Conservation (phyloP, 306 rosid species). For the Hylodesmum podocarpum region DNA sequence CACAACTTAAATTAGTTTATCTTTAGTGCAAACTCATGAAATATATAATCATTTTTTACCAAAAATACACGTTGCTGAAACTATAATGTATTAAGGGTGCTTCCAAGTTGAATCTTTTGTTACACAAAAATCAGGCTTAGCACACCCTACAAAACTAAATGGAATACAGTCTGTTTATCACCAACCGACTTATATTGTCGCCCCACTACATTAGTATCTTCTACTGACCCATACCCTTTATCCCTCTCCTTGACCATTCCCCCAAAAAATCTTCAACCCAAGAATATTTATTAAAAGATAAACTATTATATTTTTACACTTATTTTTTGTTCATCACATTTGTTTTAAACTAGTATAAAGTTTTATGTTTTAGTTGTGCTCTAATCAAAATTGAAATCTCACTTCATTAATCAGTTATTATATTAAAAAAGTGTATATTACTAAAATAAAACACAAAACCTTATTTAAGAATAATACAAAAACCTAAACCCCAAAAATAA, state of each 20-base stretch:
- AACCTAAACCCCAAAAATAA: not conserved
- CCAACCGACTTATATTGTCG: constrained; percentile 31
- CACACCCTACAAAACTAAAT: constrained; percentile 38
- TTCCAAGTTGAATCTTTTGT: not conserved
- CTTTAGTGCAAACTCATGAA: constrained; percentile 11
- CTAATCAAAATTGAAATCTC: too few species aligned
- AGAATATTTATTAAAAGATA: not conserved
- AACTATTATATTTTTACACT: not conserved
- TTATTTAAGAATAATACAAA: too few species aligned
- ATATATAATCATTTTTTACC: constrained; percentile 2
- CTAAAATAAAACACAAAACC: too few species aligned
- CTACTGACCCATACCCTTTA: constrained; percentile 4
- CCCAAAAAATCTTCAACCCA: not conserved
- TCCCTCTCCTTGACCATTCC: constrained; percentile 8
- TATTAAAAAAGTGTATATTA: too few species aligned
- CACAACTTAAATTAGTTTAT: not conserved
- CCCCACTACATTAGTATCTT: constrained; percentile 11
- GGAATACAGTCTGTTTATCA: constrained; percentile 56
- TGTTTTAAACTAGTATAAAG: too few species aligned
- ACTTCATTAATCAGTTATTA: too few species aligned
- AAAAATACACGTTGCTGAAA: not conserved
- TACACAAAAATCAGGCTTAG: not conserved
- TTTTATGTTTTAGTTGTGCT: too few species aligned
- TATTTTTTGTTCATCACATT: not conserved
- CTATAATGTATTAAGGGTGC: not conserved